phyloP scores from a whole-genome alignment of 495 filamentous ascomycete species.

The Tuber umbilicatum region DNA sequence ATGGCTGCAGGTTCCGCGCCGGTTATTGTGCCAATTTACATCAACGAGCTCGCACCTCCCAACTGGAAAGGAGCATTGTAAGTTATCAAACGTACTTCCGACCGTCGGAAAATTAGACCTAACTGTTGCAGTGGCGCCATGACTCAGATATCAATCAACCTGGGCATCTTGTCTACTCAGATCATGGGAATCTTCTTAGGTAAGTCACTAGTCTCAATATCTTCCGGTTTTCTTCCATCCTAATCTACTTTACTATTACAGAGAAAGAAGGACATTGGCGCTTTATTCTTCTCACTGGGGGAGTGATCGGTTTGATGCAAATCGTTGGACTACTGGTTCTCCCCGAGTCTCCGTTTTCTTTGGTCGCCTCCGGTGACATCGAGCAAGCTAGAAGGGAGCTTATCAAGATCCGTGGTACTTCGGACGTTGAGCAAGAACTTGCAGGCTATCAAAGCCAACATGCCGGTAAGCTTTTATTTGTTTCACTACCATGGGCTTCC shows the following conservation, averaged over 20 bases:
- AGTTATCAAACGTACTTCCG: slow-evolving; percentile 6
- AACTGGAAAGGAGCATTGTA: slow-evolving; percentile 67
- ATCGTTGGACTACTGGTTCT: slow-evolving; percentile 60
- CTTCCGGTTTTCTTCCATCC: background rate
- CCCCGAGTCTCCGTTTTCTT: slow-evolving; percentile 80
- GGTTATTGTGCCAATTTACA: too few relatives aligned
- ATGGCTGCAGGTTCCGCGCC: too few relatives aligned
- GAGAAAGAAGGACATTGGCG: slow-evolving; percentile 62
- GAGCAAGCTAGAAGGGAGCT: slow-evolving; percentile 58
- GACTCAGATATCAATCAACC: slow-evolving; percentile 88
- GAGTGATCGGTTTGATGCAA: slow-evolving; percentile 60
- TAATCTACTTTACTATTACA: slow-evolving; percentile 9
- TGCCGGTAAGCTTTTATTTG: too few relatives aligned
- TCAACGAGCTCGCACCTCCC: slow-evolving; percentile 86
- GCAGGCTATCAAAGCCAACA: slow-evolving; percentile 46
- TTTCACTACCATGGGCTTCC: too few relatives aligned
- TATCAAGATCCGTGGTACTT: slow-evolving; percentile 65
- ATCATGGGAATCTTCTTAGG: slow-evolving; percentile 80
- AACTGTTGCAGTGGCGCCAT: slow-evolving; percentile 56
- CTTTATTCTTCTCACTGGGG: slow-evolving; percentile 68
- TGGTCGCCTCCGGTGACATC: slow-evolving; percentile 61
- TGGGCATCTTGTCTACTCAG: slow-evolving; percentile 81
- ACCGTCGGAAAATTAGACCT: background rate
- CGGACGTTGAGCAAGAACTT: slow-evolving; percentile 68
- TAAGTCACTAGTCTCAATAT: slow-evolving; percentile 36